Evolutionary conservation across 495 filamentous ascomycete species (phyloP), one percentile per base, ranked within the genome.

Genomic region (Aspergillus campestris): DNA sequence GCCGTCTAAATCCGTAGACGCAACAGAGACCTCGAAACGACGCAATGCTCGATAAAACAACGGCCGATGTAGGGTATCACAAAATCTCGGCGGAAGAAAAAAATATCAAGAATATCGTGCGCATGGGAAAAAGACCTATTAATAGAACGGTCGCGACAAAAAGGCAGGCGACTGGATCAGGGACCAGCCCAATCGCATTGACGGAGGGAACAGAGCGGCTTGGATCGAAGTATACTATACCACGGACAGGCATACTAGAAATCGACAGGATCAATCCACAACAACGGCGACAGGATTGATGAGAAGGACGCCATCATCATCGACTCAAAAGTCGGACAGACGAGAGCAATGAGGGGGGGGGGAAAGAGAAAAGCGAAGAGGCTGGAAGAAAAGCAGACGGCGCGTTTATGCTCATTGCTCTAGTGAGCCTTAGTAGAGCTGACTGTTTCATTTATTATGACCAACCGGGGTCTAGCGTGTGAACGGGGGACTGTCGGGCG

Each of bases 391-490:
- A 15, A 44, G 47, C 36, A 47, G 44, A 13, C 48, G 51, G 55
- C 55, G 55, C 51, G 51, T 57, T 55, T 39, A 58, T 49, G 49
- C 48, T 42, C 43, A 40, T 37, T 44, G 51, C 40, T 49, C 4
- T 24, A 24, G 46, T 47, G 47, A 44, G 51, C 47, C 39, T 50
- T 42, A 39, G 48, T 44, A 33, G 36, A 47, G 51, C 51, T 55
- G 53, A 52, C 41, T 47, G 49, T 58, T 61, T 52, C 55, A 60
- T 57, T 64, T 60, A 57, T 45, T 49, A 50, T 50, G 35, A 32
- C 42, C 31, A 38, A 38, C 51, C 18, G n/a, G 1, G 47, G 58
- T 8, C 34, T 63, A 57, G 55, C 45, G 53, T 43, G n/a, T n/a
- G n/a, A n/a, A n/a, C n/a, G n/a, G n/a, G n/a, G n/a, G n/a, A n/a